A percentile compares a stretch with the other conserved stretches of the same genome.
phyloP scores from a whole-genome alignment of 169 alveolate genomes.

The Haemoproteus tartakovskyi region DNA sequence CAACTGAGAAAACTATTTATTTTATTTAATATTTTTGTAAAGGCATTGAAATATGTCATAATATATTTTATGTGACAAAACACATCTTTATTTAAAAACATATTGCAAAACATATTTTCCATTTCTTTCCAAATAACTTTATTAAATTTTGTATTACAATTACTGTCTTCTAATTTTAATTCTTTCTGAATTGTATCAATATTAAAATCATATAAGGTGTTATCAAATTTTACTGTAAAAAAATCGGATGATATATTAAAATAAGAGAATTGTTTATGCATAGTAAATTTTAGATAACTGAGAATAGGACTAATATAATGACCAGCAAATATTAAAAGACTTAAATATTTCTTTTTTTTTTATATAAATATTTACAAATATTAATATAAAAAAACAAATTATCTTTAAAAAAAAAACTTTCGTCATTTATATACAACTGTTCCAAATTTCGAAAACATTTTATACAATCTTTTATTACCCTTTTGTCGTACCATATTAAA shows the following conservation, averaged over 20 bases:
- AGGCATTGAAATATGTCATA: constrained; percentile 16
- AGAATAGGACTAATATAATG: constrained; percentile 15
- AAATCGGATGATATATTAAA: constrained; percentile 40
- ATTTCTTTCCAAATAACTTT: constrained; percentile 7
- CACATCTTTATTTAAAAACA: constrained; percentile 45
- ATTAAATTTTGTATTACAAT: neutral
- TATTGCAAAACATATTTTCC: constrained; percentile 33
- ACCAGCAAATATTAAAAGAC: constrained; percentile 21
- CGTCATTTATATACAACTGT: too few relatives aligned
- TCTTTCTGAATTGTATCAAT: constrained; percentile 20
- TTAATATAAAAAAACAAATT: constrained; percentile 48
- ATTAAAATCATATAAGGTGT: constrained; percentile 27
- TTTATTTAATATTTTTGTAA: constrained; percentile 24
- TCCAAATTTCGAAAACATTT: constrained; percentile 4
- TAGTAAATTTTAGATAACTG: constrained; percentile 30
- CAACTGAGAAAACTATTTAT: constrained; percentile 54
- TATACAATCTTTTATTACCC: constrained; percentile 13
- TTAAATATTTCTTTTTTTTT: constrained; percentile 18
- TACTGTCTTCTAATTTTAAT: constrained; percentile 3
- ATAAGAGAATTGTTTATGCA: constrained; percentile 31
- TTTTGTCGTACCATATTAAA: constrained; percentile 1
- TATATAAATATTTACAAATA: constrained; percentile 41
- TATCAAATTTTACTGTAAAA: constrained; percentile 49
- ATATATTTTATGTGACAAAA: constrained; percentile 32
- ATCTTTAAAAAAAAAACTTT: constrained; percentile 41